phyloP scores from a whole-genome alignment of 1,284 basidiomycete species.

The Pholiota adiposa region DNA sequence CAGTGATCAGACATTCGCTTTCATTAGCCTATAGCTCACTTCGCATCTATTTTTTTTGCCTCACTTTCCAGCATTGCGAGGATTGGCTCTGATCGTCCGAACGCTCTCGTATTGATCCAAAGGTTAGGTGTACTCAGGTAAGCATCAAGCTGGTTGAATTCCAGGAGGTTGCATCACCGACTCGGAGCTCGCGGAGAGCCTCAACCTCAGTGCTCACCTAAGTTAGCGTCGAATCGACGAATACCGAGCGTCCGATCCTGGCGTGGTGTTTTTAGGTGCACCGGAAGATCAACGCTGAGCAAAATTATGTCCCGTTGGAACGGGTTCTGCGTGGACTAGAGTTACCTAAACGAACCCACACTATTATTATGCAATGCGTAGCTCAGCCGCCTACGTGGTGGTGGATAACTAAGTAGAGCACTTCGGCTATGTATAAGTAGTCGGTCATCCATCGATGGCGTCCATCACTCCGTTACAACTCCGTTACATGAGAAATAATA shows the following conservation, averaged over 20 bases:
- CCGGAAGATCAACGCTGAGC: constrained; percentile 6
- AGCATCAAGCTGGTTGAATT: no score
- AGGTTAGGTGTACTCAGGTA: no score
- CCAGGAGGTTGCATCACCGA: no score
- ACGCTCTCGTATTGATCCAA: no score
- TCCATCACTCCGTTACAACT: background rate
- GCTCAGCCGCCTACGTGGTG: background rate
- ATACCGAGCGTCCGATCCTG: background rate
- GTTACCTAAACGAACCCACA: background rate
- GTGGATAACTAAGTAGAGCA: background rate
- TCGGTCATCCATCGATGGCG: background rate
- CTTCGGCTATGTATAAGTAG: background rate
- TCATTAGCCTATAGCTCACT: no score
- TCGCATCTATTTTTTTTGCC: no score
- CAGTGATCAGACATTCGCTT: no score
- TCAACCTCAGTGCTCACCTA: constrained; percentile 4
- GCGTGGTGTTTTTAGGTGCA: background rate
- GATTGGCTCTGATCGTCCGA: no score
- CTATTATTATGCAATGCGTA: background rate
- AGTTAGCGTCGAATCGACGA: background rate
- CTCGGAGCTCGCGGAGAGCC: no score
- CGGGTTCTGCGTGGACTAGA: background rate
- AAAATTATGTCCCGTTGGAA: background rate
- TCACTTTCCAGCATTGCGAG: no score
- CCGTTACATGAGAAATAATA: background rate